Percentiles rank a stretch among this genome's conserved stretches.
Conservation (phyloP, 345 rosid genomes). For the Geranium brycei region DNA sequence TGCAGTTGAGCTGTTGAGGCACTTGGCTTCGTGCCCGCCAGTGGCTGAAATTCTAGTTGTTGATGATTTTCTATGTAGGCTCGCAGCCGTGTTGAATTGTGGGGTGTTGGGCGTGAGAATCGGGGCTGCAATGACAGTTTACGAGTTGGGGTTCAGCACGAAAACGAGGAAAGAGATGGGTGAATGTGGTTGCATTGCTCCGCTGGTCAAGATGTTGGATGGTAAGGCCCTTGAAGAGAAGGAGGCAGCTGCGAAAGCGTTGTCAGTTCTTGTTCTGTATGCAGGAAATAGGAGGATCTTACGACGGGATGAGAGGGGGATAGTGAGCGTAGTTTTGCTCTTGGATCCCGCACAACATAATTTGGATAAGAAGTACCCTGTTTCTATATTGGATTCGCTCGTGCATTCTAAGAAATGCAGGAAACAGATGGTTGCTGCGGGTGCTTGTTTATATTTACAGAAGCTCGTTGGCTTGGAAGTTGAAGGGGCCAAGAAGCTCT, state of each 20-base stretch:
- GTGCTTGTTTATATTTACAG: conserved; percentile 59
- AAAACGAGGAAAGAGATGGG: conserved; percentile 62
- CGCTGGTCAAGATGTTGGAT: conserved; percentile 64
- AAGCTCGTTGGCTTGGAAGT: conserved; percentile 64
- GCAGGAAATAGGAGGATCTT: conserved; percentile 41
- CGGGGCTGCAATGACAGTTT: conserved; percentile 57
- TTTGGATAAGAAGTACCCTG: conserved; percentile 50
- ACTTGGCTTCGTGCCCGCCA: conserved; percentile 38
- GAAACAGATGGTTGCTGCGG: conserved; percentile 64
- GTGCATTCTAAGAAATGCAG: conserved; percentile 57
- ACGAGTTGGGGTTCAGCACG: conserved; percentile 37
- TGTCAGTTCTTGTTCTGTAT: conserved; percentile 38
- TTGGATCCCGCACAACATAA: conserved; percentile 49
- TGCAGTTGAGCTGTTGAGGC: conserved; percentile 42
- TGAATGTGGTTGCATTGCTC: conserved; percentile 40
- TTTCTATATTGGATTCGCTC: conserved; percentile 43
- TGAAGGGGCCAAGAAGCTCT: conserved; percentile 73
- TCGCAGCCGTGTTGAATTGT: conserved; percentile 39
- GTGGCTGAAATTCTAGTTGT: conserved; percentile 54
- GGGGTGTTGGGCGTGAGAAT: conserved; percentile 59
- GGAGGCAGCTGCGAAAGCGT: conserved; percentile 70
- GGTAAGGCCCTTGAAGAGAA: conserved; percentile 77
- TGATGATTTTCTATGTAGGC: conserved; percentile 44
- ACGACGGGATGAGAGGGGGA: conserved; percentile 39
- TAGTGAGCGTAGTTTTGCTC: conserved; percentile 43